Base-by-base conservation (phyloP, 257 asterid species). In the Solanum chiquidenum region DNA sequence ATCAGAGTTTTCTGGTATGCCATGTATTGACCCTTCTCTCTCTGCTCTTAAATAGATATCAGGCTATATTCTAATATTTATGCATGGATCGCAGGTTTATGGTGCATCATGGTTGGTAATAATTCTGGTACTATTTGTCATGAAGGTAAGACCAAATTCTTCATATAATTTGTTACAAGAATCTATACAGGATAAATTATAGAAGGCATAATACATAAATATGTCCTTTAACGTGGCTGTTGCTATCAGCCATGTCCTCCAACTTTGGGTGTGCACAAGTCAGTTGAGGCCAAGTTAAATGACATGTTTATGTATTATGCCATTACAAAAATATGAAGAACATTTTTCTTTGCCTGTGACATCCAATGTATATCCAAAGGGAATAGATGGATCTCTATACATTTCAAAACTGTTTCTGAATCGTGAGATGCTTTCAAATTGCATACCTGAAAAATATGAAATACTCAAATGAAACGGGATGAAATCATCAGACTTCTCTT, bases 71-170 rank as follows among this genome's bases (percentile, higher is more conserved):
- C 71, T 87, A 84, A 89, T 83, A 66, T 71, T 35, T 86, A 21
- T 88, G 55, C 55, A 64, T 87, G 86, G 86, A 38, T 83, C 49
- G 21, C 95, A 96, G 99, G 98, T 95, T 52, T 97, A 97, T 76
- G 99, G 99, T 90, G 86, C 94, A 62, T 97, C 99, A 58, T 97
- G 99, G 99, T 92, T 97, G 87, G 99, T 97, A 88, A 97, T 97
- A 90, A 29, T 97, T 49, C 87, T 94, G 83, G 91, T 97, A 58
- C 94, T 97, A 64, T 97, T 95, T 89, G 99, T 97, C 88, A 94
- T 97, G 99, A 97, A 97, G 98, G 99, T 97, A 87, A 92, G 94
- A 35, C 84, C 85, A 18, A 46, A 29, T 46, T 80, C 66, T 46
- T 29, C 42, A 20, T 46, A 80, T 29, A n/a, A 31, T 46, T 35